Evolutionary conservation across 345 rosid genomes (phyloP).

Genomic region (Salix exigua): DNA sequence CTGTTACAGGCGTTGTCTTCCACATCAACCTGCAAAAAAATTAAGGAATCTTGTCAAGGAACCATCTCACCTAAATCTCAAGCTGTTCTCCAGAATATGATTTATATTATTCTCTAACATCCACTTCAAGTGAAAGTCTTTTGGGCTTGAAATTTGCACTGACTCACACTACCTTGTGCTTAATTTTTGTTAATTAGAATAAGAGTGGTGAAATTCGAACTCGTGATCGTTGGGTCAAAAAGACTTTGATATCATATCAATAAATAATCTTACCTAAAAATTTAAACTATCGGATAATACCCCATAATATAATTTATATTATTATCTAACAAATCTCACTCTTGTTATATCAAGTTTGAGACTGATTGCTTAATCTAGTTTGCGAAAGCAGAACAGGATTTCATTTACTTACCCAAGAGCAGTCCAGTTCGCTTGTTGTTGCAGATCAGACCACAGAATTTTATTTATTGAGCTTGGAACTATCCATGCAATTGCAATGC

Average conservation of each 20-base stretch:
- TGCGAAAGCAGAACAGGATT: background rate
- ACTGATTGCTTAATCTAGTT: background rate
- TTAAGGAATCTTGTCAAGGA: background rate
- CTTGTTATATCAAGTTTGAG: background rate
- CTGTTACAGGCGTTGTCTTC: conserved; percentile 88
- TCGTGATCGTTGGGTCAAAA: fast-evolving
- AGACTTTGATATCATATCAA: too few relatives aligned
- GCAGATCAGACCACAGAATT: conserved; percentile 90
- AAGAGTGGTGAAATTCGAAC: too few relatives aligned
- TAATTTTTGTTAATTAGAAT: too few relatives aligned
- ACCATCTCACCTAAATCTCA: fast-evolving
- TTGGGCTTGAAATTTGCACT: too few relatives aligned
- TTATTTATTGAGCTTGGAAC: conserved; percentile 87
- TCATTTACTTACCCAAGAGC: conserved; percentile 66
- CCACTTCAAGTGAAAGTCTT: fast-evolving
- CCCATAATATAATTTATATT: too few relatives aligned
- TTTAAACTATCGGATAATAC: fast-evolving
- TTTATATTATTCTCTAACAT: too few relatives aligned
- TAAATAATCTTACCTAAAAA: too few relatives aligned
- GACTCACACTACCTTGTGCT: fast-evolving
- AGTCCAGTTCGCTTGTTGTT: conserved; percentile 88
- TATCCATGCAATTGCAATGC: conserved; percentile 78
- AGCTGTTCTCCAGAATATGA: too few relatives aligned
- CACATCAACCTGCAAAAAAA: conserved; percentile 72
- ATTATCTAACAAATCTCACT: background rate